Base-by-base conservation (phyloP, 2,329 filamentous ascomycete genomes). In the Colletotrichum sp. region DNA sequence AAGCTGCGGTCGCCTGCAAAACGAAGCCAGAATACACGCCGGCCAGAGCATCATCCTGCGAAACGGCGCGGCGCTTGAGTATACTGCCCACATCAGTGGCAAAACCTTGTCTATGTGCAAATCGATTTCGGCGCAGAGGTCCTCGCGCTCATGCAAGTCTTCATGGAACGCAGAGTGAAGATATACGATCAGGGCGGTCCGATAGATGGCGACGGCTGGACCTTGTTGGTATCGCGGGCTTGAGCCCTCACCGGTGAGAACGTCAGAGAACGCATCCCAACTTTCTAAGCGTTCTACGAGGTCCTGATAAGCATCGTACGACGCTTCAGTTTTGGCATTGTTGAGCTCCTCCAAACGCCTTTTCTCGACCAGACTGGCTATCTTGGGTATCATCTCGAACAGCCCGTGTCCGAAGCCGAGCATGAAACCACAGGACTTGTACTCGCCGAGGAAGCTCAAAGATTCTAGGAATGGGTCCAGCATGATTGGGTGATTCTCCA, bases 41-140 rank as follows among this genome's bases (percentile, higher is more conserved):
- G 69, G 60, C 69, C 69, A 71, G 2, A 71, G 39, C 69, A 39
- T 57, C 60, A 66, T 67, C 24, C 60, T 65, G 16, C 44, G 44
- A 39, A 67, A n/a, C 2, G 60, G 44, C 16, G 39, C 34, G 5
- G 8, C 15, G 30, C 60, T 49, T 2, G 44, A 28, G 13, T 57
- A 39, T 0, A 71, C 30, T 2, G 30, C 30, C 55, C 55, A 59
- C 15, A 59, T 16, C 8, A 59, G 6, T 16, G 55, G 55, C 16
- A 59, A 18, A 24, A 28, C 55, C 52, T 60, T 68, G n/a, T 62
- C 64, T 8, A 62, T 28, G 16, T 36, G 71, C 6, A 36, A 6
- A 8, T 68, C n/a, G 1, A 36, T 49, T 24, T 66, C 63, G 2
- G 10, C 34, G 34, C 34, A 66, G 16, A 66, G 28, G 8, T 66